Percentiles rank a stretch among this genome's conserved stretches.
Evolutionary conservation across 2,329 filamentous ascomycete species (phyloP).

Genomic region (Trichoderma lentiforme): DNA sequence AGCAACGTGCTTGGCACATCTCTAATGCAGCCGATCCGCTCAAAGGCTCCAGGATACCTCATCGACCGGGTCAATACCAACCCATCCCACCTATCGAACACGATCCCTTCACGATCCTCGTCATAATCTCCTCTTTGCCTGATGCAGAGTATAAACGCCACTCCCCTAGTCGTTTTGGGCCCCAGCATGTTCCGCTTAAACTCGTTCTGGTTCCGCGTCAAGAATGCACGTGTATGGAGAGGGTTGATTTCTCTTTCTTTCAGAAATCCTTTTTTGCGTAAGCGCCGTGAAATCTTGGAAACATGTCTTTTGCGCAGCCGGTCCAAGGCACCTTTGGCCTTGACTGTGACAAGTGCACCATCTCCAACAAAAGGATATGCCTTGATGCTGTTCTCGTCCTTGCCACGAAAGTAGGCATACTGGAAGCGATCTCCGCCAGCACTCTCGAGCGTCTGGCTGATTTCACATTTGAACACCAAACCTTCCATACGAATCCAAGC

Average conservation of each 20-base stretch:
- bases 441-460: background rate
- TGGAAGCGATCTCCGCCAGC: background rate
- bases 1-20: background rate
- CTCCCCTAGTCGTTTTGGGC: background rate
- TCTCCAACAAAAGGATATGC: background rate
- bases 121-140: background rate
- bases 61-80: conserved; percentile 1
- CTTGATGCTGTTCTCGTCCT: background rate
- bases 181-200: background rate
- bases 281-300: background rate
- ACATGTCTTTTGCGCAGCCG: background rate
- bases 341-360: background rate
- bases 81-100: background rate
- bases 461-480: background rate
- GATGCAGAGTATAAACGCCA: background rate
- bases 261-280: background rate
- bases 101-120: too few relatives aligned
- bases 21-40: conserved; percentile 9
- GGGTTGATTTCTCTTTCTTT: background rate
- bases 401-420: background rate
- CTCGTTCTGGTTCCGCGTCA: background rate
- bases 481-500: background rate
- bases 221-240: background rate
- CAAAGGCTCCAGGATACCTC: background rate
- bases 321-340: background rate